Base-by-base conservation (phyloP, 495 filamentous ascomycete species). In the Penicillium simplicissimum region DNA sequence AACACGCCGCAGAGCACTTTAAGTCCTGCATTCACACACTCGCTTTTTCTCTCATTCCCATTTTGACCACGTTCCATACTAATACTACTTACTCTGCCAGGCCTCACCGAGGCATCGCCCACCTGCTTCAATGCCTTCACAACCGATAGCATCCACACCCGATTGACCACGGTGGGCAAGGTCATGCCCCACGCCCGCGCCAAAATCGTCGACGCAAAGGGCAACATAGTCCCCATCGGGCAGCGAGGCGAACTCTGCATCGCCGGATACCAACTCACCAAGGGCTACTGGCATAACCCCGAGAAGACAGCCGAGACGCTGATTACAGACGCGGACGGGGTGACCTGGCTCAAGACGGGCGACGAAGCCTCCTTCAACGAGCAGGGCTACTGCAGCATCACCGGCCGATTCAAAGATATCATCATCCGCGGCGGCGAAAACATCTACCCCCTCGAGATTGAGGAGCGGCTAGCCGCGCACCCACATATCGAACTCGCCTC, bases 361-460 rank as follows among this genome's bases (percentile, higher is more conserved):
- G 88, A 90, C 63, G 87, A 90, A 73, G 88, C 85, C 1, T 78
- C 85, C 0, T 88, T 90, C 65, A 82, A 87, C 60, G 79, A 82
- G 23, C 71, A 82, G 34, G 87, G 88, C 4, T 86, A 87, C 64
- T 88, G 85, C 63, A 79, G 73, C 13, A 88, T 91, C 61, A 88
- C 86, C 4, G 85, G 86, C 10, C 74, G 92, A 14, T 90, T 96
- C 66, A 96, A 96, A 74, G 92, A 96, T 61, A 76, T 96, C 48
- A 90, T 96, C 61, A 96, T 96, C 61, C 81, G 89, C 33, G 93
- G 76, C 45, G 92, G 92, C 7, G 91, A 97, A 74, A 97, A 96
- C 70, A 89, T 90, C 60, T 89, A 89, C 63, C 88, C 88, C 2
- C 77, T 89, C 17, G 87, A 91, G 66, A 89, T 90, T 58, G 88